Evolutionary conservation across 768 basidiomycete species (phyloP), one percentile per base, ranked within the genome.

Genomic region (Phylloporus scabripes): DNA sequence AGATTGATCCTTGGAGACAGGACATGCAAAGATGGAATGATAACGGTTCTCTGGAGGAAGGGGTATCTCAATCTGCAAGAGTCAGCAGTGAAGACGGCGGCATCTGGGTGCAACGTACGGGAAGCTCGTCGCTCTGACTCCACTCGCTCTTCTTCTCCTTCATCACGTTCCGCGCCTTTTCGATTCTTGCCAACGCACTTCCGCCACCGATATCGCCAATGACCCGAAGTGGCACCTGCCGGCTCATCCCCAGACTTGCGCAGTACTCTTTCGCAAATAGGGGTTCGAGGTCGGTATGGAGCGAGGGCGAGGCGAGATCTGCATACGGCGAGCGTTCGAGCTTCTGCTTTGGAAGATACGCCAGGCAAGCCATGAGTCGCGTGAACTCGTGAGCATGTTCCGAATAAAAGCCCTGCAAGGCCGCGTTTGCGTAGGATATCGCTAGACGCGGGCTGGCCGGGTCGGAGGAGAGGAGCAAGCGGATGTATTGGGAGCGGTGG

Each of bases 11-110:
- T 97, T 98, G 8, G 92, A 95, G 18, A 99, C 96, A 0, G 96
- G 91, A 67, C 96, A 99, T 41, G 92, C 85, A 66, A 99, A 98
- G 49, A 98, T 87, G 1, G 94, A 96, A 66, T 99, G 96, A 68
- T 94, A 98, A 24, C 92, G 78, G 60, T 94, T 87, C 55, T 88
- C 83, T 2, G 89, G 75, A 1, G 87, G 80, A 10, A 98, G 64
- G 1, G 90, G 90, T 54, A 98, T 90, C 71, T 97, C 95, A 59
- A 99, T 93, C 95, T 98, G 56, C 47, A 20, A 51, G 39, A 33
- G 39, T 56, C 34, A 60, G 40, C 24, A 7, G 11, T 14, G 29
- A 38, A 33, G 26, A 42, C 12, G 26, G n/a, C 15, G 24, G 31
- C 15, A 14, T 54, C 26, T 24, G 36, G 31, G 51, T 38, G 40